Evolutionary conservation across 2,329 filamentous ascomycete genomes (phyloP), one percentile per base, ranked within the genome.

Genomic region (Arthroderma sp.): DNA sequence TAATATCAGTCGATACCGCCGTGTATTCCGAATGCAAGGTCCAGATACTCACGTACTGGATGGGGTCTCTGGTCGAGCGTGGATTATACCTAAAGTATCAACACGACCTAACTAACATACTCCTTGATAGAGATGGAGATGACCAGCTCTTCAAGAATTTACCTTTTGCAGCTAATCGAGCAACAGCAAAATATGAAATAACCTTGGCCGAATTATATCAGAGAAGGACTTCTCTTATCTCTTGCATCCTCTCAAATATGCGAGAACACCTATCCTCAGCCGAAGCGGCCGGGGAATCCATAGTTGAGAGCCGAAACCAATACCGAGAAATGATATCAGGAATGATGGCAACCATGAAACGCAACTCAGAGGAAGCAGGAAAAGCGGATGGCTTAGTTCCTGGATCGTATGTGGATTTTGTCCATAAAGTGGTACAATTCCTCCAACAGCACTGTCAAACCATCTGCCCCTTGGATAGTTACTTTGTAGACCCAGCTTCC

Each of bases 31-130:
- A 71, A 32, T 68, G 75, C 48, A 66, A 62, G 43, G 47, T 60
- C 4, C 64, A 67, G n/a, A 68, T 77, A 39, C 53, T 77, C n/a
- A 61, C 61, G 4, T 64, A 69, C 34, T 77, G 78, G 67, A 53
- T 80, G 32, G 60, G 68, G 8, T 74, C 66, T 9, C 57, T 81
- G 28, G 73, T 74, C 2, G 78, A 81, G 52, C 67, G 77, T 40
- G 72, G 75, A 42, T 73, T 76, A 2, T 65, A 72, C 59, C 63
- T 81, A 37, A 78, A 78, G 52, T 79, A 74, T 49, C 78, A 81
- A 53, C 69, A 80, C 55, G 59, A 62, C 27, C 63, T 81, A 5
- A 75, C 77, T 0, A 60, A 65, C n/a, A 65, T 68, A 3, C 55
- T 81, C 32, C 55, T 78, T 30, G 74, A 74, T 42, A 56, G 56